Evolutionary conservation across 2,329 filamentous ascomycete genomes (phyloP).

Genomic region (Fusarium equiseti): DNA sequence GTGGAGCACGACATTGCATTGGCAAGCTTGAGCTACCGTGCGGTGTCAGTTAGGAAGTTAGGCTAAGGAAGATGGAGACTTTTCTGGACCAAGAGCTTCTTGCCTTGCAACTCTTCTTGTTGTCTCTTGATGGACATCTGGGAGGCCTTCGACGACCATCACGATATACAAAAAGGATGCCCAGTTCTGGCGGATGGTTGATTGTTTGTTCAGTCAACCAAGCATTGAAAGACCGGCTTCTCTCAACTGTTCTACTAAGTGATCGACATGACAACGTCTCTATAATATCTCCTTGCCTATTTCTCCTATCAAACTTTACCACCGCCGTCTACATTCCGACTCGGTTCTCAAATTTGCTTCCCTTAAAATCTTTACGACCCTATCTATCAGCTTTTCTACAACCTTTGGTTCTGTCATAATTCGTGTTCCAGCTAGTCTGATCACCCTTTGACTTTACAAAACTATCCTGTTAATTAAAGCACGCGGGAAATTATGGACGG

Average conservation of each 20-base stretch:
- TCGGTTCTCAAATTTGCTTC: constrained; percentile 6
- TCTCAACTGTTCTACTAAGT: constrained; percentile 39
- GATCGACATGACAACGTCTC: constrained; percentile 40
- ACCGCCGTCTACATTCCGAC: constrained; percentile 18
- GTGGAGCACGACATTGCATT: constrained; percentile 38
- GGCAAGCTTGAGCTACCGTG: constrained; percentile 22
- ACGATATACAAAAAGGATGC: constrained; percentile 51
- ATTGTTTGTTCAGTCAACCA: constrained; percentile 35
- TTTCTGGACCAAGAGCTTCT: constrained; percentile 38
- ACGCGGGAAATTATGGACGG: constrained; percentile 42
- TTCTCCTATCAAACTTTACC: constrained; percentile 11
- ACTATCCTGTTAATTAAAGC: constrained; percentile 9
- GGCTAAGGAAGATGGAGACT: constrained; percentile 37
- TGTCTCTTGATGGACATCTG: constrained; percentile 35
- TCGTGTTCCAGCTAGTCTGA: constrained; percentile 6
- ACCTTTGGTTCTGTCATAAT: constrained; percentile 4
- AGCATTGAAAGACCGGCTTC: constrained; percentile 47
- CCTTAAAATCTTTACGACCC: constrained; percentile 15
- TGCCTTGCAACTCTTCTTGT: constrained; percentile 24
- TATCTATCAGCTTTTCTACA: neutral
- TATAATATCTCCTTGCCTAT: constrained; percentile 35
- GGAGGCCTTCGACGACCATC: constrained; percentile 47
- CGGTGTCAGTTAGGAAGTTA: constrained; percentile 24
- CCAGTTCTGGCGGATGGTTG: constrained; percentile 30
- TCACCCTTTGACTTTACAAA: constrained; percentile 14